phyloP scores from a whole-genome alignment of 208 protist species.

The Novymonas esmeraldas region DNA sequence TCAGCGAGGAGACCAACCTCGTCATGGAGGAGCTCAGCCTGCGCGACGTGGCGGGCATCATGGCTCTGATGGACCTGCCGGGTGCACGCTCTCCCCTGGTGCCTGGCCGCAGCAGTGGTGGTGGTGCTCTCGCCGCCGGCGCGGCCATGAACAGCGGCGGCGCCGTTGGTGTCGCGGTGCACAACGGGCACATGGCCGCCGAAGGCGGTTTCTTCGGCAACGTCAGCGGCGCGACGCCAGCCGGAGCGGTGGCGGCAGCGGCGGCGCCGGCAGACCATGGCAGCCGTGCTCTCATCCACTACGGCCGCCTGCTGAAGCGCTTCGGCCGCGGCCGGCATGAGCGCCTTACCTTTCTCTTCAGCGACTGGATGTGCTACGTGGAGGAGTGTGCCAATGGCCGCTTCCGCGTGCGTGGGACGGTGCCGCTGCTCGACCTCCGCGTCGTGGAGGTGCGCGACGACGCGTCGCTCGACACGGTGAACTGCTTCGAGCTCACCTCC shows the following conservation, averaged over 20 bases:
- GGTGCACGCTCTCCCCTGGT: conserved; percentile 1
- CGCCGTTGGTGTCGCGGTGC: background rate
- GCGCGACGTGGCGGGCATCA: conserved; percentile 59
- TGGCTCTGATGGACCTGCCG: conserved; percentile 55
- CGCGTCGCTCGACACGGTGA: conserved; percentile 23
- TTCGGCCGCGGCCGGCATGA: conserved; percentile 71
- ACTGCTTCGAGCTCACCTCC: conserved; percentile 61
- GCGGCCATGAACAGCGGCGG: background rate
- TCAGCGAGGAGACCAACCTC: conserved; percentile 59
- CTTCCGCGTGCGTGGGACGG: conserved; percentile 65
- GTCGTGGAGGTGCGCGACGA: conserved; percentile 53
- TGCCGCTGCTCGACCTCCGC: conserved; percentile 52
- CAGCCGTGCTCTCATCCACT: conserved; percentile 65
- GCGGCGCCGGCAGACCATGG: conserved; percentile 12
- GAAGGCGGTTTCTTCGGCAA: background rate
- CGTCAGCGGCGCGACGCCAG: conserved; percentile 1
- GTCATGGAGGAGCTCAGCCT: conserved; percentile 63
- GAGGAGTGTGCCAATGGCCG: conserved; percentile 73
- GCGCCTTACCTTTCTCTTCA: conserved; percentile 84
- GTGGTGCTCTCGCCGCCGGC: background rate
- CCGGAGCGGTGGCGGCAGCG: conserved; percentile 14
- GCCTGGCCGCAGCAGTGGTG: background rate
- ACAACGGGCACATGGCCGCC: background rate
- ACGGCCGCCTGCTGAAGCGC: conserved; percentile 68
- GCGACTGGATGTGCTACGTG: conserved; percentile 79